Conservation (phyloP, 2,329 filamentous ascomycete genomes). For the Cladosporium sphaerospermum region DNA sequence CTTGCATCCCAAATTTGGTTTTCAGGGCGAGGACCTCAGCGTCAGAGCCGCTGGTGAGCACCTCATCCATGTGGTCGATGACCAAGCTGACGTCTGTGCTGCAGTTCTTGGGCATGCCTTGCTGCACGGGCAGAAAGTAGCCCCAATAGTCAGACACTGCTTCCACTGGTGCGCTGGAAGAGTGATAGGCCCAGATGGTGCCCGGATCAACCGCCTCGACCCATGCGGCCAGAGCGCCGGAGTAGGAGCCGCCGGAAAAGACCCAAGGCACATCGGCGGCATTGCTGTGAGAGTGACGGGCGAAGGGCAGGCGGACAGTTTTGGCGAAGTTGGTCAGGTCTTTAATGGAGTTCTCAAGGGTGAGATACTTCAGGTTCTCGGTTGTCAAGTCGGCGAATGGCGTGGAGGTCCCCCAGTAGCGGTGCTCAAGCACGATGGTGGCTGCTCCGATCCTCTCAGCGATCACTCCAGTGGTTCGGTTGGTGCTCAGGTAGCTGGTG, state of each 20-base stretch:
- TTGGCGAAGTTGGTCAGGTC: constrained; percentile 52
- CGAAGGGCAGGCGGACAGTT: constrained; percentile 49
- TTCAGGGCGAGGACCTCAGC: constrained; percentile 41
- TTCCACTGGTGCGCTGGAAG: constrained; percentile 51
- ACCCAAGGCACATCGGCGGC: constrained; percentile 52
- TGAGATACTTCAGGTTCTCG: constrained; percentile 50
- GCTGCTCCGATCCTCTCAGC: constrained; percentile 50
- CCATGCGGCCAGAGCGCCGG: constrained; percentile 52
- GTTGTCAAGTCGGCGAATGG: constrained; percentile 48
- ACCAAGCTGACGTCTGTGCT: constrained; percentile 48
- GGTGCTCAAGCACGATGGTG: constrained; percentile 52
- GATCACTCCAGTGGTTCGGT: constrained; percentile 44
- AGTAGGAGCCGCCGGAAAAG: constrained; percentile 51
- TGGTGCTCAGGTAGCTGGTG: constrained; percentile 46
- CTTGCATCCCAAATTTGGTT: constrained; percentile 45
- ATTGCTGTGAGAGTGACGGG: constrained; percentile 42
- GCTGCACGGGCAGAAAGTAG: constrained; percentile 52
- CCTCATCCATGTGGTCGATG: constrained; percentile 43
- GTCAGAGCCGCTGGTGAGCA: constrained; percentile 25
- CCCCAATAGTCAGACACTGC: constrained; percentile 53
- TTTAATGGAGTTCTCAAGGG: constrained; percentile 47
- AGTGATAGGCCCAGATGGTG: constrained; percentile 56
- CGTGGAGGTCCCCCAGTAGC: constrained; percentile 53
- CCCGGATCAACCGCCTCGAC: constrained; percentile 47
- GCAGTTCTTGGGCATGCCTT: constrained; percentile 55